phyloP scores from a whole-genome alignment of 176 grass and related monocot genomes.

The Musa beccarii region DNA sequence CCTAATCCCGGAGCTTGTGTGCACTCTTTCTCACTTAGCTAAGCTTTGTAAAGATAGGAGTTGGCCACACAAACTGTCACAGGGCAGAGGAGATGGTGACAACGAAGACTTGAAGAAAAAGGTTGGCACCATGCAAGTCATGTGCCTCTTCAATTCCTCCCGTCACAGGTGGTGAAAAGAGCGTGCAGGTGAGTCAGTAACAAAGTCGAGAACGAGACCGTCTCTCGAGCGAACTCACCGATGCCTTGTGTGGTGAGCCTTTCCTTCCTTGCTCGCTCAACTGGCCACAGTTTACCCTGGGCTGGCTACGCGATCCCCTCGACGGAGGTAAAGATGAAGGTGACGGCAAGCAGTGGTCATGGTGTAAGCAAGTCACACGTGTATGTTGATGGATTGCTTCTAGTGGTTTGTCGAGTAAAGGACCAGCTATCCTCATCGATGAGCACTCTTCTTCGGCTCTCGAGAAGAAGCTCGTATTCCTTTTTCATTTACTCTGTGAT shows the following conservation, averaged over 20 bases:
- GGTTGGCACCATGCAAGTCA: slow-evolving; percentile 4
- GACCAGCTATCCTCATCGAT: too few species aligned
- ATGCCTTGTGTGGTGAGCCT: not conserved
- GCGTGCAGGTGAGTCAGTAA: not conserved
- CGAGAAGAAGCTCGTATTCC: too few species aligned
- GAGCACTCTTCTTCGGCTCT: too few species aligned
- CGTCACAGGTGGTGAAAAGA: not conserved
- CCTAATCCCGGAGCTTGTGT: slow-evolving; percentile 1
- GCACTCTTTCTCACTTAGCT: not conserved
- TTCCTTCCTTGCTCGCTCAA: not conserved
- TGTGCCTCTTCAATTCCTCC: not conserved
- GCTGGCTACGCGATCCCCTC: too few species aligned
- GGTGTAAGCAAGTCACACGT: too few species aligned
- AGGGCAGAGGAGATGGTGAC: not conserved
- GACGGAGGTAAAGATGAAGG: not conserved
- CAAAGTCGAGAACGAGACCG: too few species aligned
- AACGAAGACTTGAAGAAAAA: not conserved
- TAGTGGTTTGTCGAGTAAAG: too few species aligned
- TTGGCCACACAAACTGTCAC: slow-evolving; percentile 1
- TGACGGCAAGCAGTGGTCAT: not conserved
- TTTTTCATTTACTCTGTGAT: too few species aligned
- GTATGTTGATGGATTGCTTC: too few species aligned
- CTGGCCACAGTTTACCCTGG: too few species aligned
- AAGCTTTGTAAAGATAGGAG: not conserved
- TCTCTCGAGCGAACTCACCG: too few species aligned